Base-by-base conservation (phyloP, 371 early-diverging fungal species). In the Mucor indicus region DNA sequence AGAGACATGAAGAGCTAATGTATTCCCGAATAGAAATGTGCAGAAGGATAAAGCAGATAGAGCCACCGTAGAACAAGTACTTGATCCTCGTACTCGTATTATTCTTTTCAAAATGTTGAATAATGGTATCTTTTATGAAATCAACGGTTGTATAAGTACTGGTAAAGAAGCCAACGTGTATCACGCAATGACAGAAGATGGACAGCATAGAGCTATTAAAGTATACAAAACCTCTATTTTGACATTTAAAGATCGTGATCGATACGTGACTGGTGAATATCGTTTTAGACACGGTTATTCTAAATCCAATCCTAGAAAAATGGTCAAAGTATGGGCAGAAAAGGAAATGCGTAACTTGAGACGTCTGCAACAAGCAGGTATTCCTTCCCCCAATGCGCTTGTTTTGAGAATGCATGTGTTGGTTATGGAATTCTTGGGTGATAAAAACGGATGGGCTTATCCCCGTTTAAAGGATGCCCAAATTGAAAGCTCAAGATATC, bases 271-370 rank as follows among this genome's bases (percentile, higher is more conserved):
- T 2, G 97, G 99, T 46, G 99, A 99, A 67, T 93, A 82, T 63
- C 84, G 99, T 37, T 99, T 98, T 80, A 79, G 96, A 32, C 92
- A 91, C 59, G 99, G 98, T 22, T 98, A 98, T 71, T 84, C 80
- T 53, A 90, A 92, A 54, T 85, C 87, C 57, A 99, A 99, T 68
- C 97, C 99, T 17, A 79, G 99, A 60, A 99, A 99, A 76, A 96
- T 99, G 92, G 97, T 99, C 51, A 93, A 96, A 75, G 75, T 98
- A 25, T 99, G 99, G 99, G 99, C 99, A 2, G 99, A 99, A 66
- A 99, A 99, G 75, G 99, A 99, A 69, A 95, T 98, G 87, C 81
- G 99, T 51, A 99, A 99, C 65, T 71, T 99, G 62, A 95, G 96
- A 66, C 85, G 97, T 47, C 59, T 99, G 23, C 80, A 88, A 42